A percentile compares a stretch with the other conserved stretches of the same genome.
These are phyloP conservation scores for Chytriomyces sp. DNA, from an alignment of 192 early-diverging fungal species.

Conservation along the genomic window DNA sequence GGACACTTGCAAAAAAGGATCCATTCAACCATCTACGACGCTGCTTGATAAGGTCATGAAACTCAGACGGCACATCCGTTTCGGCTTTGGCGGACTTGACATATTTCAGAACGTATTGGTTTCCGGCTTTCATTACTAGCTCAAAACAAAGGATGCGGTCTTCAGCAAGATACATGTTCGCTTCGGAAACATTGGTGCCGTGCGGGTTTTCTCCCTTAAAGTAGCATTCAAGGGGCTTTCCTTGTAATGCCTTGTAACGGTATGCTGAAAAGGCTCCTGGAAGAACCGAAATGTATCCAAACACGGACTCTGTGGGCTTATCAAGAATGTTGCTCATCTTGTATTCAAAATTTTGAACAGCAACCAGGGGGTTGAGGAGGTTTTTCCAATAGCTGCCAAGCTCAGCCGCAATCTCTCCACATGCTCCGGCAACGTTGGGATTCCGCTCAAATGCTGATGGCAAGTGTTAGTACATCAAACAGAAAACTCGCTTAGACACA, in stretches of 20 bases:
- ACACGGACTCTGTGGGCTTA: constrained; percentile 73
- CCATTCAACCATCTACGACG: constrained; percentile 83
- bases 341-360: constrained; percentile 89
- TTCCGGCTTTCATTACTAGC: constrained; percentile 66
- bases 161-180: constrained; percentile 64
- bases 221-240: constrained; percentile 66
- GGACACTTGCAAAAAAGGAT: constrained; percentile 74
- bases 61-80: constrained; percentile 73
- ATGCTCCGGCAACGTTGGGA: constrained; percentile 72
- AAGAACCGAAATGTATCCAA: constrained; percentile 80
- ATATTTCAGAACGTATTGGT: constrained; percentile 69
- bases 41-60: constrained; percentile 79
- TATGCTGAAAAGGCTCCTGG: constrained; percentile 83
- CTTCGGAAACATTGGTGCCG: constrained; percentile 40
- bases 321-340: constrained; percentile 80
- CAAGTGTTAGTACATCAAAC: background rate
- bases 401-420: constrained; percentile 74
- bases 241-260: constrained; percentile 64
- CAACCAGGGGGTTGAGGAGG: constrained; percentile 71
- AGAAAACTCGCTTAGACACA: too few relatives aligned
- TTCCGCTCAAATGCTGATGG: constrained; percentile 64
- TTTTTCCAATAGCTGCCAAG: constrained; percentile 62
- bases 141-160: constrained; percentile 86
- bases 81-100: constrained; percentile 65
- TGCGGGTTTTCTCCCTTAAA: constrained; percentile 72